These are phyloP conservation scores for Aspergillus japonicus DNA, from an alignment of 2,329 filamentous ascomycete species.

Conservation along the genomic window DNA sequence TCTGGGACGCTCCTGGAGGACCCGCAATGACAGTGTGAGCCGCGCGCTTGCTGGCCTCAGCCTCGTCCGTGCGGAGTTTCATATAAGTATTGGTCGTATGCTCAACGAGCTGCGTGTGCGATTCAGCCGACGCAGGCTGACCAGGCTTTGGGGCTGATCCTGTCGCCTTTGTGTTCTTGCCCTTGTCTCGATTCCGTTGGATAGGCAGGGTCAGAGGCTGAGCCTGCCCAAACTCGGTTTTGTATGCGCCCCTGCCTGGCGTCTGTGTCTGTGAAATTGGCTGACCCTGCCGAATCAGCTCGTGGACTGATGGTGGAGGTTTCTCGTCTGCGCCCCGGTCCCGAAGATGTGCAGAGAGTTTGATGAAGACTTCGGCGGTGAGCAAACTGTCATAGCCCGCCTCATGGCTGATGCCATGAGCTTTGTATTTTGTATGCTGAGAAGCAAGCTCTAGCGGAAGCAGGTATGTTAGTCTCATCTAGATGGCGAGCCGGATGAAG, in stretches of 20 bases:
- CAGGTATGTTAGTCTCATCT: background rate
- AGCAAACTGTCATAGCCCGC: conserved; percentile 64
- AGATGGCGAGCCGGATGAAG: background rate
- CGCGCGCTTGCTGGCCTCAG: background rate
- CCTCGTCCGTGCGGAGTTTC: conserved; percentile 1
- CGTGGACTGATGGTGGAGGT: background rate
- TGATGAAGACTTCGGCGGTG: conserved; percentile 59
- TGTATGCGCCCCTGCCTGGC: too few relatives aligned
- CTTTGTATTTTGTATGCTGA: conserved; percentile 32
- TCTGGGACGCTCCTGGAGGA: background rate
- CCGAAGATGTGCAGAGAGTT: conserved; percentile 54
- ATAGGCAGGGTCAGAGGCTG: too few relatives aligned
- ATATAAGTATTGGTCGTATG: background rate
- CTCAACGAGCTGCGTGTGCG: background rate
- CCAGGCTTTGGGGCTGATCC: too few relatives aligned
- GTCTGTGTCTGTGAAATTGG: too few relatives aligned
- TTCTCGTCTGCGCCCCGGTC: conserved; percentile 28
- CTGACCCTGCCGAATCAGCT: too few relatives aligned
- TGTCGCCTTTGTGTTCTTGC: too few relatives aligned
- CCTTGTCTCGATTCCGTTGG: too few relatives aligned
- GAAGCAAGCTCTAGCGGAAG: conserved; percentile 29
- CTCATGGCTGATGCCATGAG: conserved; percentile 48
- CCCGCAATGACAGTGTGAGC: background rate
- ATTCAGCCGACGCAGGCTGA: background rate
- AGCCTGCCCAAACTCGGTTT: too few relatives aligned